Percentiles rank a stretch among this genome's conserved stretches.
phyloP scores from a whole-genome alignment of 768 basidiomycete species.

The Suillus alpinus region DNA sequence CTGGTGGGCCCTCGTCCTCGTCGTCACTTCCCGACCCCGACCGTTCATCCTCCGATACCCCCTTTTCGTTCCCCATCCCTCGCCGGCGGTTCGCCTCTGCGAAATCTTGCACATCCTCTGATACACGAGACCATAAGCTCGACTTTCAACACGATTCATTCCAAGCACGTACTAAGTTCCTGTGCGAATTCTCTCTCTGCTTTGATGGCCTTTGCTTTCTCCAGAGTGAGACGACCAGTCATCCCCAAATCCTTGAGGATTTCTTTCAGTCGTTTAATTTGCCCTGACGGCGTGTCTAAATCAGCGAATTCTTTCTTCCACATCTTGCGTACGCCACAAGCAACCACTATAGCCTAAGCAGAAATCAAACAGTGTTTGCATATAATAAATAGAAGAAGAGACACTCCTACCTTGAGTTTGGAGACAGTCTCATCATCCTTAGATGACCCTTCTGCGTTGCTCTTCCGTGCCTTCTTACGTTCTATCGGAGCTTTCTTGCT shows the following conservation, averaged over 20 bases:
- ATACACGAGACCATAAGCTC: neutral
- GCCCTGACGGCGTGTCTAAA: slow-evolving; percentile 52
- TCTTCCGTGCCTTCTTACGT: slow-evolving; percentile 25
- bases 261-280: slow-evolving; percentile 62
- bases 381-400: neutral
- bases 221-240: slow-evolving; percentile 72
- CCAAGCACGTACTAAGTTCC: slow-evolving; percentile 61
- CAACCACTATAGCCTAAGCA: slow-evolving; percentile 58
- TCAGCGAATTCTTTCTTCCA: slow-evolving; percentile 76
- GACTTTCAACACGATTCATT: neutral
- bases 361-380: slow-evolving; percentile 1
- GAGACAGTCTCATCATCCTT: slow-evolving; percentile 78
- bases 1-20: slow-evolving; percentile 32
- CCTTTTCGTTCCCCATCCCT: slow-evolving; percentile 17
- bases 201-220: slow-evolving; percentile 77
- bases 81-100: slow-evolving; percentile 44
- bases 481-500: slow-evolving; percentile 26
- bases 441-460: slow-evolving; percentile 27
- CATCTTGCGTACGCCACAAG: slow-evolving; percentile 74
- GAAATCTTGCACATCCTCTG: slow-evolving; percentile 78
- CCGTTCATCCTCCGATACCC: slow-evolving; percentile 17
- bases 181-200: slow-evolving; percentile 71
- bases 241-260: slow-evolving; percentile 76
- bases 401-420: slow-evolving; percentile 57
- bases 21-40: slow-evolving; percentile 33